Evolutionary conservation across 164 flowering plant genomes (phyloP), one percentile per base, ranked within the genome.

Genomic region (Liriodendron chinense): DNA sequence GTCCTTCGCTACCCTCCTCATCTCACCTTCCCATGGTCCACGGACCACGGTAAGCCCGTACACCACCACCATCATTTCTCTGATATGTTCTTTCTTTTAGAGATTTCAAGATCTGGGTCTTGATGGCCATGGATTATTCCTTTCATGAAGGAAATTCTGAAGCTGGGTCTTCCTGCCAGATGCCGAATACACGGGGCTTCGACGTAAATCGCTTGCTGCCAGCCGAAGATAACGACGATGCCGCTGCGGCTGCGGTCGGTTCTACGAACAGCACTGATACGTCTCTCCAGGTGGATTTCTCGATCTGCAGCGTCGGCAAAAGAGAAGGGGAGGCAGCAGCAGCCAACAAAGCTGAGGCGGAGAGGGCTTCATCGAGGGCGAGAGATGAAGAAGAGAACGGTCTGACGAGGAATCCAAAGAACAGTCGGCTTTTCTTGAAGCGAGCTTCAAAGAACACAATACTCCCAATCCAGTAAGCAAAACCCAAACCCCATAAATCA

Each of bases 331-430:
- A 81, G 26, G 63, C 25, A 2, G 48, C 70, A 1, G 73, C 81
- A 0, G 81, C 74, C 21, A 83, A 78, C 14, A 92, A 89, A 18
- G 63, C 22, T 7, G 88, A 84, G 34, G 67, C 63, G 1, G 91
- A 88, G 75, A 78, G 88, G 63, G 78, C 87, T 10, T 78, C 83
- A 43, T 89, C 91, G 4, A 83, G 96, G 78, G 88, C 85, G 2
- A 90, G 95, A 48, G 95, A 91, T 53, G 98, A 91, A 9, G 97
- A 92, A 0, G 94, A 91, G 43, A 89, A 89, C 75, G 92, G 88
- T 18, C 57, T 71, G 20, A 25, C 71, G 16, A 56, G 71, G 23
- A 76, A 76, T 64, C 75, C 26, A 76, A 72, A 50, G 75, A 76
- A 23, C 79, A 76, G 47, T 65, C 74, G 12, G 65, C 63, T 56